These are phyloP conservation scores for Blastobotrys americana DNA, from an alignment of 805 yeast genomes.

Conservation along the genomic window DNA sequence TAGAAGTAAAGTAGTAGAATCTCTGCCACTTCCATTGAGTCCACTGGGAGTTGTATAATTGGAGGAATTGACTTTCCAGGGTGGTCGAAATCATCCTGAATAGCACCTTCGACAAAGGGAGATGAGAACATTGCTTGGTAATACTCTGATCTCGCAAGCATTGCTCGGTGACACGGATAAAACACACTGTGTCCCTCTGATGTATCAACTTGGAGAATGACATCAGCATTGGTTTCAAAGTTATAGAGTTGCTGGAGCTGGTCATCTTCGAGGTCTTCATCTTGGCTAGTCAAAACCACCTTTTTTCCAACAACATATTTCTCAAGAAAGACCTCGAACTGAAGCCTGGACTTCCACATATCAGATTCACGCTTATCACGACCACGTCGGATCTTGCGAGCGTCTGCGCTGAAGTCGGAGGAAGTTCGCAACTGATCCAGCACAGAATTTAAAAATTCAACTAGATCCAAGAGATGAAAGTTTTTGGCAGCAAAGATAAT, in stretches of 20 bases:
- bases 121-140: constrained; percentile 58
- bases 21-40: constrained; percentile 38
- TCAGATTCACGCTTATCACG: constrained; percentile 29
- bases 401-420: constrained; percentile 16
- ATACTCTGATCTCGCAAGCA: constrained; percentile 55
- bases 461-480: constrained; percentile 34
- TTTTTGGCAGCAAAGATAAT: constrained; percentile 32
- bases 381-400: constrained; percentile 21
- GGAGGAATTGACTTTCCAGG: neutral
- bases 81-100: constrained; percentile 12
- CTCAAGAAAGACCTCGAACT: constrained; percentile 26
- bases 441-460: constrained; percentile 29
- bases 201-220: constrained; percentile 15
- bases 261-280: neutral
- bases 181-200: constrained; percentile 26
- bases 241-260: constrained; percentile 3
- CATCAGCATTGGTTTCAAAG: constrained; percentile 6
- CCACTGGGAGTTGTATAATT: constrained; percentile 17
- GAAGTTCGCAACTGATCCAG: constrained; percentile 21
- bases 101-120: constrained; percentile 34
- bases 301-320: constrained; percentile 22
- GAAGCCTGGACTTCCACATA: constrained; percentile 26
- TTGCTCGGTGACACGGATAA: constrained; percentile 60
- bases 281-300: neutral
- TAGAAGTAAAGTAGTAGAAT: constrained; percentile 50